phyloP scores from a whole-genome alignment of 371 early-diverging fungal genomes.

The Mucor indicus region DNA sequence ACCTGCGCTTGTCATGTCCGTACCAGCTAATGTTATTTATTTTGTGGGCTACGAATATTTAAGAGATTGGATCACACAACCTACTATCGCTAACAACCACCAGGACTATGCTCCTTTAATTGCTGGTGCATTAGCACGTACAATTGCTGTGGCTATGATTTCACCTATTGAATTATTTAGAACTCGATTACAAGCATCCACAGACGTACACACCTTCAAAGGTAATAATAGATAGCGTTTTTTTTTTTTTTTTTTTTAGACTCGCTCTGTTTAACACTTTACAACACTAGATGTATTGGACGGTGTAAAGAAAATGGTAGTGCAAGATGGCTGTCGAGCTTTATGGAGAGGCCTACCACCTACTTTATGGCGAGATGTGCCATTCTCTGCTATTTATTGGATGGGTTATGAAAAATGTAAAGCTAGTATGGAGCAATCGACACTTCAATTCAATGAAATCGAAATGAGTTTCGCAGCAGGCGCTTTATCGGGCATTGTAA shows the following conservation, averaged over 20 bases:
- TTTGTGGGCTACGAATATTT: constrained; percentile 92
- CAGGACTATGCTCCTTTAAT: constrained; percentile 62
- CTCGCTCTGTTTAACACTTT: background rate
- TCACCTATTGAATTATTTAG: constrained; percentile 91
- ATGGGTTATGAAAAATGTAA: constrained; percentile 79
- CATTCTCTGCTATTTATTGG: constrained; percentile 92
- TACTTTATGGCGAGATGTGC: constrained; percentile 94
- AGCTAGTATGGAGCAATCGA: constrained; percentile 1
- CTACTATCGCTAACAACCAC: constrained; percentile 1
- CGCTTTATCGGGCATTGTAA: constrained; percentile 72
- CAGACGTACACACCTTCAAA: constrained; percentile 44
- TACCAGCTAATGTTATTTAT: constrained; percentile 91
- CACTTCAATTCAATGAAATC: constrained; percentile 27
- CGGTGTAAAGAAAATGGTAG: constrained; percentile 63
- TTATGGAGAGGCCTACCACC: constrained; percentile 89
- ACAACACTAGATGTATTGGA: constrained; percentile 44
- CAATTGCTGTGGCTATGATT: constrained; percentile 74
- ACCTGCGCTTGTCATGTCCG: constrained; percentile 83
- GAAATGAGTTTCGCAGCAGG: constrained; percentile 67
- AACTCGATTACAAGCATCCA: constrained; percentile 81
- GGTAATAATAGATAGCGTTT: no score
- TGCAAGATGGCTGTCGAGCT: constrained; percentile 53
- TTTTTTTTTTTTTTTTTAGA: no score
- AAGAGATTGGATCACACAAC: constrained; percentile 47
- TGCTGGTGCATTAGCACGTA: constrained; percentile 81